Base-by-base conservation (phyloP, 2,329 filamentous ascomycete genomes). In the Neofusicoccum sp. region DNA sequence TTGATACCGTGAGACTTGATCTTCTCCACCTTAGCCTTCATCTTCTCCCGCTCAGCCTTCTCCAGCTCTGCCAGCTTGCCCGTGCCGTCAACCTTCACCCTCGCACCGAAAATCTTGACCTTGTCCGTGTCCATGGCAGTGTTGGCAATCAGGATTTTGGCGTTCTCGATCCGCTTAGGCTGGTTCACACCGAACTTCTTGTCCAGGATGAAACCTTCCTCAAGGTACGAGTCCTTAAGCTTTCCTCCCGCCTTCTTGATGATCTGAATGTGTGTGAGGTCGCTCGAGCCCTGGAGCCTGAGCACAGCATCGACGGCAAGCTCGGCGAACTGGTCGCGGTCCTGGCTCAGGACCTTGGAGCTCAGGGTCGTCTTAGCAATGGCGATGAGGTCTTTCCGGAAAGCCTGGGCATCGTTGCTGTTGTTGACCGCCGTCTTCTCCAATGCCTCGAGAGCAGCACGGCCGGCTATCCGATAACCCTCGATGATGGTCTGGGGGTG, bases 91-190 rank as follows among this genome's bases (percentile, higher is more conserved):
- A 99, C 95, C 85, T 98, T 98, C 73, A 99, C 92, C 64, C 94
- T 88, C 14, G 95, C 95, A 67, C 95, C 95, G 72, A 99, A 99
- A 73, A 99, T 98, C 86, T 99, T 99, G 82, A 99, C 92, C 85
- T 99, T 99, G 81, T 99, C 95, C 39, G 95, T 99, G 79, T 99
- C 95, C 95, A 99, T 99, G 11, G 93, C 91, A 54, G 95, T 99
- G 81, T 99, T 99, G 67, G 95, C 95, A 28, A 99, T 91, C 63
- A 99, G 81, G 68, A 99, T 99, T 83, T 98, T 99, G 69, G 94
- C 95, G 77, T 99, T 98, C 78, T 98, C 94, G 73, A 99, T 83
- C 64, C 93, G 86, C 85, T 98, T 98, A 61, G 95, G 95, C 79
- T 99, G 95, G 83, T 98, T 98, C 64, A 98, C 94, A 69, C 95